Evolutionary conservation across 148 eudicot genomes (phyloP), one percentile per base, ranked within the genome.

Genomic region (Vaccinium corymbosum): DNA sequence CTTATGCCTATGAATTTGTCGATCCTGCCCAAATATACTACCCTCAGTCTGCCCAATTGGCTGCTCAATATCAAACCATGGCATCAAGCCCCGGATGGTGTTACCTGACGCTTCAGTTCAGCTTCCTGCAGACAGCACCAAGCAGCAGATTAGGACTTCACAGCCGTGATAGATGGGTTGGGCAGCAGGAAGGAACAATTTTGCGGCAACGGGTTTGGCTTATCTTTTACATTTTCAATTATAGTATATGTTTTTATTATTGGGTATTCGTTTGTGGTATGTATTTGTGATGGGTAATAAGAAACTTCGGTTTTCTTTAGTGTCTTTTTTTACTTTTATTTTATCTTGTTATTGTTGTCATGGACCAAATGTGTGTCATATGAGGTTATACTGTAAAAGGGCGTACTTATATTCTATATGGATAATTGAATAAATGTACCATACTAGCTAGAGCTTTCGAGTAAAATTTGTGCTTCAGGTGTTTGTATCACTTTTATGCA

Each of bases 11-110:
- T 86, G 95, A 94, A 56, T 91, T 73, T 82, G 78, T 92, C n/a
- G 94, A 95, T 84, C 95, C 94, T 51, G 83, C 90, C 25, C 94
- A 90, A 78, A 84, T 94, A 51, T 94, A 94, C 79, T 95, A 87
- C 82, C 86, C 92, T 82, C 98, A 93, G 88, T 89, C 91, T 25
- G 19, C 97, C 42, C 87, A 91, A 53, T 35, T 92, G 87, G 88
- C 90, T 78, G 87, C 94, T 70, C 98, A 94, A 85, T 95, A 90
- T 85, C 98, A 94, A 75, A 90, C 91, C 7, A 56, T 92, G 88
- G 74, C 89, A 13, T 86, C 92, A 2, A 84, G 81, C 80, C 86
- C 89, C 51, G 82, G 10, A 61, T 84, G 85, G 84, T 76, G 25
- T 61, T 84, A 84, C 81, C 94, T 11, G 97, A 94, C 88, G 82